Conservation (phyloP, 1,284 basidiomycete genomes). For the Sporisorium graminicola region DNA sequence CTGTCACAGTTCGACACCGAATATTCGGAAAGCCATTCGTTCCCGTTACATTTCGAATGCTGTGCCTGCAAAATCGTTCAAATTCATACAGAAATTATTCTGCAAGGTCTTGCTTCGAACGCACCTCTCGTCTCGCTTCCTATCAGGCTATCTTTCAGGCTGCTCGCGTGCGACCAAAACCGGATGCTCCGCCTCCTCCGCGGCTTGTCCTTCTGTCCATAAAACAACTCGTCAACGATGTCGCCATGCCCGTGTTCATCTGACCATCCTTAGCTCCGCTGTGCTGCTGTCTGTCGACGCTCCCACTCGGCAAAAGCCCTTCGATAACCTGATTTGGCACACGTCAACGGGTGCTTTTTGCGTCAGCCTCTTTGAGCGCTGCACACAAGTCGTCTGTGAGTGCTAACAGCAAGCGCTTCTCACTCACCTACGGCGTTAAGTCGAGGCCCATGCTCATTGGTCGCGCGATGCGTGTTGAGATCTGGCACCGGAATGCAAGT, state of each 20-base stretch:
- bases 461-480: slow-evolving; percentile 49
- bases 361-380: slow-evolving; percentile 5
- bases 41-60: neutral
- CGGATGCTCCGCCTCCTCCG: slow-evolving; percentile 20
- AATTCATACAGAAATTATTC: too few relatives aligned
- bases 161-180: slow-evolving; percentile 6
- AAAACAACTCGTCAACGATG: neutral
- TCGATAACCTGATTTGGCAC: slow-evolving; percentile 29
- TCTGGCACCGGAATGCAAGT: slow-evolving; percentile 10
- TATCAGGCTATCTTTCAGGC: slow-evolving; percentile 16
- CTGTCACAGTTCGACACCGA: neutral
- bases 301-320: slow-evolving; percentile 32
- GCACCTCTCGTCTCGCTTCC: slow-evolving; percentile 13
- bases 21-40: neutral
- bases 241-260: neutral
- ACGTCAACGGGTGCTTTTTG: neutral
- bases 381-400: neutral
- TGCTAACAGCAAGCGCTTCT: neutral
- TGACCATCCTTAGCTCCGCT: neutral
- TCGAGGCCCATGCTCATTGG: slow-evolving; percentile 45
- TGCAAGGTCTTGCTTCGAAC: neutral
- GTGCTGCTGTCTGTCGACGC: slow-evolving; percentile 5
- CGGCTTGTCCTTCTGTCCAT: neutral
- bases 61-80: neutral
- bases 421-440: slow-evolving; percentile 48